Base-by-base conservation (phyloP, 495 filamentous ascomycete species). In the Aspergillus homomorphus region DNA sequence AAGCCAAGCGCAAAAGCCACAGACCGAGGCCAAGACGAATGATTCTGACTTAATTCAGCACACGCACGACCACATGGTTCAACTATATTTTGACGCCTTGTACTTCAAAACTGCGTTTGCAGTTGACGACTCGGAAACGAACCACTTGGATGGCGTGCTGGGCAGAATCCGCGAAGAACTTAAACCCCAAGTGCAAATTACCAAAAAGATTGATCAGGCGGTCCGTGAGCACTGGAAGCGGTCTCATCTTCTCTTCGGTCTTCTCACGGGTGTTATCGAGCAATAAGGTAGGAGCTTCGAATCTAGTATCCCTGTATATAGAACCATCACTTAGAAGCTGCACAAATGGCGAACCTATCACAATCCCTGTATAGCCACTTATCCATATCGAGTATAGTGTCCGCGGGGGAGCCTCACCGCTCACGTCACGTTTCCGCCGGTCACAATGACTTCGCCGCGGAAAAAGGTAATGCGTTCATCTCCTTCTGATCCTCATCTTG, bases 181-280 rank as follows among this genome's bases (percentile, higher is more conserved):
- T 18, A 80, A 72, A 0, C 59, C 81, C 9, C 79, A 76, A 22
- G 67, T 59, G 22, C 71, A 71, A 30, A 74, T 64, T 14, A 68
- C 71, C 55, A 82, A 82, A 59, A 71, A 73, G 19, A 69, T 90
- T 45, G 73, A 69, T 54, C 85, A 85, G 60, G 64, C 74, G 15
- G 83, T 87, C 23, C 74, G 79, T 53, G 89, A 90, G 56, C 93
- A 92, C 68, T 92, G 87, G 86, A 90, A 87, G 72, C 83, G 86
- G 58, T 92, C 90, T 14, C 81, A 83, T 60, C 73, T 94, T 62
- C 65, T 96, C 44, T 94, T 96, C 71, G 88, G 78, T 4, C 66
- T 86, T 21, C 69, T 86, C 58, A 67, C 69, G 6, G 50, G 43
- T 54, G 58, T 55, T n/a, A 18, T 22, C 10, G 51, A 51, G 20